A percentile compares a stretch with the other conserved stretches of the same genome.
phyloP scores from a whole-genome alignment of 2,329 filamentous ascomycete species.

The Nothomitra cinnamomea region DNA sequence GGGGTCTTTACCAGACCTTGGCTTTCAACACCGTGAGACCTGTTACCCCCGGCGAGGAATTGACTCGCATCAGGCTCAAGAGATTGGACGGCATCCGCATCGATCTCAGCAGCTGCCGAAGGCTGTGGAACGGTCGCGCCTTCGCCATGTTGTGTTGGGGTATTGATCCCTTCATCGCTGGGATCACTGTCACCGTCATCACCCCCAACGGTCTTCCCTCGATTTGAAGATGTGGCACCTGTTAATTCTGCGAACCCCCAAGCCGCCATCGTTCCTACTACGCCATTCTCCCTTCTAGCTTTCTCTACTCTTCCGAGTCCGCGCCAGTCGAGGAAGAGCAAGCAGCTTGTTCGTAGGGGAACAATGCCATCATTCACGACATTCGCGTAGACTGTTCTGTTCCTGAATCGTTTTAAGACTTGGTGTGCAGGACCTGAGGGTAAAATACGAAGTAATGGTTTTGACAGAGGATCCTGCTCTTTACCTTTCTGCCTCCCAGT shows the following conservation, averaged over 20 bases:
- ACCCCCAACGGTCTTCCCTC: slow-evolving; percentile 11
- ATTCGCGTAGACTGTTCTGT: slow-evolving; percentile 87
- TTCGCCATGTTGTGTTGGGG: neutral
- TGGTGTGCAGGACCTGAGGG: slow-evolving; percentile 82
- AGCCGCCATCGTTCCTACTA: slow-evolving; percentile 82
- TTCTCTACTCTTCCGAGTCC: slow-evolving; percentile 88
- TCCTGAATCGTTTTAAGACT: slow-evolving; percentile 73
- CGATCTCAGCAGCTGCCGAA: neutral
- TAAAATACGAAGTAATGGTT: slow-evolving; percentile 73
- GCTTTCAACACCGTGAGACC: neutral
- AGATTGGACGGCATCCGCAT: neutral
- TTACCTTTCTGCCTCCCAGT: slow-evolving; percentile 37
- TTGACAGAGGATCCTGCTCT: slow-evolving; percentile 58
- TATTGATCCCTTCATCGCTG: slow-evolving; percentile 1
- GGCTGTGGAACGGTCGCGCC: slow-evolving; percentile 5
- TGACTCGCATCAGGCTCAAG: neutral
- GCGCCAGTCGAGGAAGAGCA: slow-evolving; percentile 95
- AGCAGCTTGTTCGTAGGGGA: slow-evolving; percentile 79
- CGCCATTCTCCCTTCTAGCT: slow-evolving; percentile 73
- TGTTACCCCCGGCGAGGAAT: neutral
- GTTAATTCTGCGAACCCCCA: slow-evolving; percentile 94
- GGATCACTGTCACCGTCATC: slow-evolving; percentile 4
- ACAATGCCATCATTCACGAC: slow-evolving; percentile 97
- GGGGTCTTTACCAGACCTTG: too few relatives aligned
- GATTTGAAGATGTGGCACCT: slow-evolving; percentile 42